A percentile compares a stretch with the other conserved stretches of the same genome.
phyloP scores from a whole-genome alignment of 225 moss, liverwort and hornwort genomes.

The Bryoerythrophyllum caledonicum region DNA sequence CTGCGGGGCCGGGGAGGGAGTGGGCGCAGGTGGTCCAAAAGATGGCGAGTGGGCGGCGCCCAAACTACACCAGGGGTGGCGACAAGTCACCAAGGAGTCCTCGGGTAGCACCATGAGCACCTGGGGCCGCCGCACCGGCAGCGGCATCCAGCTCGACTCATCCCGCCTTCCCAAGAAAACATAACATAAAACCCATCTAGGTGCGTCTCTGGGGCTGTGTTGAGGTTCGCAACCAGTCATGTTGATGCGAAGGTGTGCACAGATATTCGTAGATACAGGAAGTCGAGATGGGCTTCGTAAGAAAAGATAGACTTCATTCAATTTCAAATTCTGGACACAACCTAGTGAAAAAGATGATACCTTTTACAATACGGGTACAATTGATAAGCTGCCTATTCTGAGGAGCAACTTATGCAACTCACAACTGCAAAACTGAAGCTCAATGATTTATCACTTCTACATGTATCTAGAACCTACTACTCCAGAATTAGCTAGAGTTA shows the following conservation, averaged over 20 bases:
- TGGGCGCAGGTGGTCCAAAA: not conserved
- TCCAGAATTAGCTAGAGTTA: not conserved
- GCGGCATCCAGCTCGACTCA: constrained; percentile 45
- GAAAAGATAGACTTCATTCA: not conserved
- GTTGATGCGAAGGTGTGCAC: not conserved
- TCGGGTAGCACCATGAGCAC: constrained; percentile 31
- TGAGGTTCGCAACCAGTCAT: not conserved
- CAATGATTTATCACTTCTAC: not conserved
- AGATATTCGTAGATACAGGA: not conserved
- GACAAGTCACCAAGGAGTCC: constrained; percentile 24
- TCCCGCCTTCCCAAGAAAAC: not conserved
- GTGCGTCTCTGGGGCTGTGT: not conserved
- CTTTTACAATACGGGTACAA: not conserved
- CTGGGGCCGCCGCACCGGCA: constrained; percentile 59
- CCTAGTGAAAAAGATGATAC: not conserved
- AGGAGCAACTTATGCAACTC: constrained; percentile 22
- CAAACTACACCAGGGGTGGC: constrained; percentile 35
- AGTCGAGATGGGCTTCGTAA: too few relatives aligned
- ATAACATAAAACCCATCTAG: not conserved
- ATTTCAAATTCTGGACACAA: not conserved
- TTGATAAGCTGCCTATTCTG: not conserved
- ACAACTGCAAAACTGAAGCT: constrained; percentile 22
- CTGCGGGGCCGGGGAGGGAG: constrained; percentile 25
- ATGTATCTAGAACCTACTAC: not conserved
- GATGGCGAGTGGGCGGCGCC: not conserved